Percentiles rank a stretch among this genome's conserved stretches.
These are phyloP conservation scores for Wickerhamia fluorescens DNA, from an alignment of 805 yeast genomes.

Conservation along the genomic window DNA sequence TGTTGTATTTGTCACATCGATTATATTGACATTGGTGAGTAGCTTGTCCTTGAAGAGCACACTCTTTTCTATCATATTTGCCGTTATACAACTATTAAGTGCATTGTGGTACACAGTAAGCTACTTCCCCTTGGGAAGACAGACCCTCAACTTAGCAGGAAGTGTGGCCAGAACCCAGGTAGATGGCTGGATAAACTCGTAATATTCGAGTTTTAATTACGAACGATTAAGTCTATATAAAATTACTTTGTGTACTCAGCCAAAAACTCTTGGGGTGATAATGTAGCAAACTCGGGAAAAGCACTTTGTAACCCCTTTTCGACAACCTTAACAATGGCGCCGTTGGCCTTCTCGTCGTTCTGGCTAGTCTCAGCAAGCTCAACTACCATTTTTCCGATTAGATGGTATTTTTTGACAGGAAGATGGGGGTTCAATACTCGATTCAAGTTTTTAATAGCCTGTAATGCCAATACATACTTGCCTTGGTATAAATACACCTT, in stretches of 20 bases:
- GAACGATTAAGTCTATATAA: neutral
- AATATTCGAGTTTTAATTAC: neutral
- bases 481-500: constrained; percentile 32
- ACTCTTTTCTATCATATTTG: constrained; percentile 33
- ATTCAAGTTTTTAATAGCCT: constrained; percentile 38
- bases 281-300: constrained; percentile 25
- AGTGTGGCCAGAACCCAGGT: constrained; percentile 39
- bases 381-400: constrained; percentile 25
- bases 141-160: constrained; percentile 36
- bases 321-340: constrained; percentile 38
- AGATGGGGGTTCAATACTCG: constrained; percentile 22
- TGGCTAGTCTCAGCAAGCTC: constrained; percentile 24
- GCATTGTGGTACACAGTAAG: constrained; percentile 42
- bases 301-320: constrained; percentile 29
- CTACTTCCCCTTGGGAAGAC: constrained; percentile 42
- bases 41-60: constrained; percentile 32
- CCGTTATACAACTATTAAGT: constrained; percentile 32
- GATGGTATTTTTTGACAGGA: constrained; percentile 9
- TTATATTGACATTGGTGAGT: constrained; percentile 32
- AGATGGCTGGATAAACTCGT: constrained; percentile 31
- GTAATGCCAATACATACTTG: constrained; percentile 41
- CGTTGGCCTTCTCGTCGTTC: constrained; percentile 32
- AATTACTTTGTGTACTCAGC: constrained; percentile 2
- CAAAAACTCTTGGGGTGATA: constrained; percentile 8
- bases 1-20: constrained; percentile 30